Evolutionary conservation across 257 asterid species (phyloP).

Genomic region (Solanum sitiens): DNA sequence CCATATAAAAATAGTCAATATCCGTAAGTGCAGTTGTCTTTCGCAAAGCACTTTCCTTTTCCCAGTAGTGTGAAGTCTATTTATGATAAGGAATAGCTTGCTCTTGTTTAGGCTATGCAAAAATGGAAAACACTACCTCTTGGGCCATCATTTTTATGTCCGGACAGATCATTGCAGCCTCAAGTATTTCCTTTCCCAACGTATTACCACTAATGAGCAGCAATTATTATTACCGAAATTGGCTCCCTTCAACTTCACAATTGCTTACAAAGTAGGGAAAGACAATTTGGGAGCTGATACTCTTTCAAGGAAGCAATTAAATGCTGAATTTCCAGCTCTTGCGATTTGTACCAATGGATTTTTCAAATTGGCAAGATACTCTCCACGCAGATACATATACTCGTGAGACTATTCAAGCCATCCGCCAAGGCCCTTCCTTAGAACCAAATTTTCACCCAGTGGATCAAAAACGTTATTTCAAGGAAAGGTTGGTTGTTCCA

Average conservation of each 20-base stretch:
- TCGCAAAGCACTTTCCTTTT: not conserved
- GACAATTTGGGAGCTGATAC: not conserved
- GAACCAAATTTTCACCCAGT: not conserved
- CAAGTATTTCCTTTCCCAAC: not conserved
- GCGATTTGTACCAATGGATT: not conserved
- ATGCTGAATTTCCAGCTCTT: not conserved
- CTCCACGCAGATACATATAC: not conserved
- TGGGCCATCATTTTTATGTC: not conserved
- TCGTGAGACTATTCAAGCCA: not conserved
- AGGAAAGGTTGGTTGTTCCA: not conserved
- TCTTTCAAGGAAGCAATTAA: not conserved
- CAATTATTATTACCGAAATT: not conserved
- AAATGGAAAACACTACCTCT: not conserved
- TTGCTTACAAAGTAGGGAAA: not conserved
- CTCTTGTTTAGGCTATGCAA: not conserved
- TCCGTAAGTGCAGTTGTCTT: not conserved
- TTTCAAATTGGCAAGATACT: not conserved
- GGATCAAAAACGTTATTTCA: not conserved
- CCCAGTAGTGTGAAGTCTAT: not conserved
- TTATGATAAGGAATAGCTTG: not conserved
- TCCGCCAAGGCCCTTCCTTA: not conserved
- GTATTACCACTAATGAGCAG: not conserved
- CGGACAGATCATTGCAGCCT: not conserved
- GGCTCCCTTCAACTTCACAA: not conserved
- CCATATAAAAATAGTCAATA: not conserved